Percentiles rank a stretch among this genome's conserved stretches.
Conservation (phyloP, 768 basidiomycete species). For the Tephrocybe sp. region DNA sequence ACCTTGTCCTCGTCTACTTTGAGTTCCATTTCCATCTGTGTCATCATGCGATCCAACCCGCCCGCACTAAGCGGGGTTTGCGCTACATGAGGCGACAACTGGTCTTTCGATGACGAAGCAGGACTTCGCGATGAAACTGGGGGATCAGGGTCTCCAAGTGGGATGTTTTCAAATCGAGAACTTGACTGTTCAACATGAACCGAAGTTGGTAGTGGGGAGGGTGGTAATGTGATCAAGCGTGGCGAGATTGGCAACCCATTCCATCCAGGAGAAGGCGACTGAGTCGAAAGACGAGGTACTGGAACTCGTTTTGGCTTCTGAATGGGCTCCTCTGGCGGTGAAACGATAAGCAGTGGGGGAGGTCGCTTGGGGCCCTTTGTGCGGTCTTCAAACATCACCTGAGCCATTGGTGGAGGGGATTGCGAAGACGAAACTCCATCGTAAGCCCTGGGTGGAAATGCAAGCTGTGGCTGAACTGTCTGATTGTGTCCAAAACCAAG, state of each 20-base stretch:
- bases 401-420: neutral
- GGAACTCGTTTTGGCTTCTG: conserved; percentile 6
- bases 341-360: conserved; percentile 9
- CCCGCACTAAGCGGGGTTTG: conserved; percentile 8
- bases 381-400: neutral
- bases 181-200: neutral
- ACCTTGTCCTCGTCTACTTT: neutral
- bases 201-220: neutral
- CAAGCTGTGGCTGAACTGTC: conserved; percentile 1
- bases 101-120: neutral
- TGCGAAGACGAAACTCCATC: conserved; percentile 6
- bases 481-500: conserved; percentile 12
- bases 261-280: conserved; percentile 2
- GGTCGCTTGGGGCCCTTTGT: neutral
- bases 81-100: neutral
- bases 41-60: conserved; percentile 12
- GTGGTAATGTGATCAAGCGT: conserved; percentile 3
- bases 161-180: neutral
- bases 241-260: conserved; percentile 10
- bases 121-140: conserved; percentile 1
- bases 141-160: neutral
- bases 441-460: conserved; percentile 7
- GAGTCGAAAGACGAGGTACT: conserved; percentile 2
- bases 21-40: conserved; percentile 12
- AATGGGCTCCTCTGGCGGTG: conserved; percentile 7